Percentiles rank a stretch among this genome's conserved stretches.
Conservation (phyloP, 2,329 filamentous ascomycete genomes). For the Pleochaeta shiraiana region DNA sequence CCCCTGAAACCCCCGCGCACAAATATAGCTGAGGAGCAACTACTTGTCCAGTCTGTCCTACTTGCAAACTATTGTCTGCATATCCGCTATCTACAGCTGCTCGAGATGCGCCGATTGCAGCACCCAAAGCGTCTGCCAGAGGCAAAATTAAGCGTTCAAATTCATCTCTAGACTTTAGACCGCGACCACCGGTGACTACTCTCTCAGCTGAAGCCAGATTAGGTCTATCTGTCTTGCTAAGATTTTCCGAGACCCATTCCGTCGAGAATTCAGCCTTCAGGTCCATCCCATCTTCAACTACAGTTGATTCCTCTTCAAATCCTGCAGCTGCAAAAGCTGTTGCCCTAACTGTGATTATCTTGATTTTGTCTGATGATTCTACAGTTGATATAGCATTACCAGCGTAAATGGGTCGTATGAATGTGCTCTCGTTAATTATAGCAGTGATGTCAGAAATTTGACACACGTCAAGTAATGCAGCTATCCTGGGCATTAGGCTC, state of each 20-base stretch:
- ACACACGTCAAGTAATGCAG: conserved; percentile 77
- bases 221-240: conserved; percentile 82
- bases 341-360: conserved; percentile 79
- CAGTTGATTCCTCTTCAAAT: conserved; percentile 48
- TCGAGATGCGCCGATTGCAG: conserved; percentile 87
- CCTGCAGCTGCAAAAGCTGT: conserved; percentile 70
- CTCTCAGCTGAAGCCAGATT: conserved; percentile 75
- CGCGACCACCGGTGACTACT: conserved; percentile 85
- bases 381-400: conserved; percentile 95
- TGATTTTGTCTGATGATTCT: conserved; percentile 66
- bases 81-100: conserved; percentile 95
- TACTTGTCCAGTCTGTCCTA: conserved; percentile 97
- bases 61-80: conserved; percentile 94
- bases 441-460: conserved; percentile 81
- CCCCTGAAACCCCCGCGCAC: conserved; percentile 87
- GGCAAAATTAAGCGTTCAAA: conserved; percentile 88
- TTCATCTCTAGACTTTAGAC: conserved; percentile 93
- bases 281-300: conserved; percentile 66
- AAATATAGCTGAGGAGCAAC: conserved; percentile 92
- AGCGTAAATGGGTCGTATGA: conserved; percentile 91
- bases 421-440: conserved; percentile 80
- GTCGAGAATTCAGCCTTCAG: conserved; percentile 51
- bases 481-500: conserved; percentile 75
- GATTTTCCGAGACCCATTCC: conserved; percentile 86
- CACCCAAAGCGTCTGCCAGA: conserved; percentile 75